phyloP scores from a whole-genome alignment of 371 early-diverging fungal genomes.

The Capillidium heterosporum region DNA sequence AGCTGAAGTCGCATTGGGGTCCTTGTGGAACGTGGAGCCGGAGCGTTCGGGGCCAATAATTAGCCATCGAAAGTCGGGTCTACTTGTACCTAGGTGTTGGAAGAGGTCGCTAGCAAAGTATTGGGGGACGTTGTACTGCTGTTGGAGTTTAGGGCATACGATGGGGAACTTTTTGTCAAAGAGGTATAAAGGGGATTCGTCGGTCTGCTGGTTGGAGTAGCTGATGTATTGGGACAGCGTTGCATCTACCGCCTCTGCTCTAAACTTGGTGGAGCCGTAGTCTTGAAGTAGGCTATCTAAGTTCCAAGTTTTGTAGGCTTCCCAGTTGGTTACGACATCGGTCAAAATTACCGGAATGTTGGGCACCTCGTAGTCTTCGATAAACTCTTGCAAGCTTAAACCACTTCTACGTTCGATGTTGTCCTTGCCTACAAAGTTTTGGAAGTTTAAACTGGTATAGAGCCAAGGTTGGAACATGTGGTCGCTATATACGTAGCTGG shows the following conservation, averaged over 20 bases:
- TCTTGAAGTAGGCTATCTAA: slow-evolving; percentile 17
- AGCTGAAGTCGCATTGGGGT: slow-evolving; percentile 46
- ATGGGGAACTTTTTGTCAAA: slow-evolving; percentile 42
- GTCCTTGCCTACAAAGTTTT: slow-evolving; percentile 21
- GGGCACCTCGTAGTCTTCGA: slow-evolving; percentile 23
- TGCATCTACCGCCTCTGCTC: slow-evolving; percentile 40
- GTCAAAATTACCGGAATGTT: slow-evolving; percentile 37
- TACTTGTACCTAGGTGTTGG: slow-evolving; percentile 16
- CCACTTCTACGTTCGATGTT: slow-evolving; percentile 25
- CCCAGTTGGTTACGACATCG: slow-evolving; percentile 34
- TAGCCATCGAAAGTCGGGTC: slow-evolving; percentile 54
- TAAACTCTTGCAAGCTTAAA: slow-evolving; percentile 20
- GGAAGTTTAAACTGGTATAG: slow-evolving; percentile 24
- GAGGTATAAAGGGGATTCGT: slow-evolving; percentile 41
- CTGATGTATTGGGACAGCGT: slow-evolving; percentile 23
- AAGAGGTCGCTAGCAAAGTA: slow-evolving; percentile 44
- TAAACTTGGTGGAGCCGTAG: slow-evolving; percentile 21
- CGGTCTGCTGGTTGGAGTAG: slow-evolving; percentile 20
- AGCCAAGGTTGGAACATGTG: slow-evolving; percentile 29
- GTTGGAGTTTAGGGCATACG: slow-evolving; percentile 17
- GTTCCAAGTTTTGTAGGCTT: slow-evolving; percentile 26
- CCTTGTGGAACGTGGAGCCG: slow-evolving; percentile 44
- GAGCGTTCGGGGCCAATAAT: slow-evolving; percentile 42
- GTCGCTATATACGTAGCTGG: slow-evolving; percentile 30
- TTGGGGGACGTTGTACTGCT: slow-evolving; percentile 31